Percentiles rank a stretch among this genome's conserved stretches.
Evolutionary conservation across 208 protist genomes (phyloP).

Genomic region (Chromosphaera perkinsii): DNA sequence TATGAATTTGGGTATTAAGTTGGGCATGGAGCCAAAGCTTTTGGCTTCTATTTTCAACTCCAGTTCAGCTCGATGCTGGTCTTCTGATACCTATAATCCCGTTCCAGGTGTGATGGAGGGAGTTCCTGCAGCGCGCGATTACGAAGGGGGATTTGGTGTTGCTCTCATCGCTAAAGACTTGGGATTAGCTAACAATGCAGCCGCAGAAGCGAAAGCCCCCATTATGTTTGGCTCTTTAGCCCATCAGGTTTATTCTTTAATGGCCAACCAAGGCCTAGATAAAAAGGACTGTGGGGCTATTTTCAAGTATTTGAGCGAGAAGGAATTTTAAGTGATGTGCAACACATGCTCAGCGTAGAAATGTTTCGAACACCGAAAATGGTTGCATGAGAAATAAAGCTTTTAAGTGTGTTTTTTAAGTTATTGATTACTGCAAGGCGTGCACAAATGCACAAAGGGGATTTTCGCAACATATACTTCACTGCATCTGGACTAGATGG

Average conservation of each 20-base stretch:
- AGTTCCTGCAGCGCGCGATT: constrained; percentile 47
- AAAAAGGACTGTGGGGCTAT: constrained; percentile 60
- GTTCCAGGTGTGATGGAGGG: constrained; percentile 67
- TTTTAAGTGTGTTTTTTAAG: neutral
- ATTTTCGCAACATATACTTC: no score
- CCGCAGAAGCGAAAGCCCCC: constrained; percentile 34
- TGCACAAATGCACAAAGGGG: no score
- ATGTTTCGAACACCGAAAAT: neutral
- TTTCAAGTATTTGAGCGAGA: constrained; percentile 43
- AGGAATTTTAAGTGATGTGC: neutral
- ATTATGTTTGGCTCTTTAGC: constrained; percentile 45
- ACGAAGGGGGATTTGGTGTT: constrained; percentile 57
- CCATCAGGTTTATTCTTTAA: constrained; percentile 49
- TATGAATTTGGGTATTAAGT: constrained; percentile 62
- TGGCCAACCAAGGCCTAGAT: constrained; percentile 38
- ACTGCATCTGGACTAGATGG: neutral
- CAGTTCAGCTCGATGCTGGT: constrained; percentile 70
- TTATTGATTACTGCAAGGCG: neutral
- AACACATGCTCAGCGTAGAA: neutral
- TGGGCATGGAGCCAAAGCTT: constrained; percentile 71
- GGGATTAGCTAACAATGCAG: constrained; percentile 59
- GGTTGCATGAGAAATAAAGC: neutral
- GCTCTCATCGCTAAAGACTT: constrained; percentile 74
- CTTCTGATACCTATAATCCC: constrained; percentile 73
- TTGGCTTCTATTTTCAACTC: constrained; percentile 54